phyloP scores from a whole-genome alignment of 768 basidiomycete genomes.

The Daedalea quercina region DNA sequence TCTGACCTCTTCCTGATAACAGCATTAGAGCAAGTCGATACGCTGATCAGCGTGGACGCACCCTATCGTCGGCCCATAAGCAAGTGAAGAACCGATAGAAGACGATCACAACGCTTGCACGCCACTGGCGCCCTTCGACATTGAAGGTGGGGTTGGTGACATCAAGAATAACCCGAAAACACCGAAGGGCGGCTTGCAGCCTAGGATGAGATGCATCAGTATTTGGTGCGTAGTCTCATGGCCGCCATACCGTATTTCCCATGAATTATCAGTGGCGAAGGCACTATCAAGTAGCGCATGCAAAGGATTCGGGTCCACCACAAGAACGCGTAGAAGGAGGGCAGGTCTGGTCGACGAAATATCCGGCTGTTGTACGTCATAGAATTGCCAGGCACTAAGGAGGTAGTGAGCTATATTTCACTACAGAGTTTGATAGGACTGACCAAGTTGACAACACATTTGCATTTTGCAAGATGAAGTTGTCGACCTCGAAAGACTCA shows the following conservation, averaged over 20 bases:
- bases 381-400: constrained; percentile 61
- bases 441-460: constrained; percentile 54
- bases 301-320: constrained; percentile 60
- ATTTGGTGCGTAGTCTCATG: not conserved
- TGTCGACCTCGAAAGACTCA: constrained; percentile 64
- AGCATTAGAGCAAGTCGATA: not conserved
- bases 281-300: constrained; percentile 38
- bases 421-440: constrained; percentile 10
- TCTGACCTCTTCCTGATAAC: constrained; percentile 60
- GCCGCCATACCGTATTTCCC: constrained; percentile 43
- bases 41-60: constrained; percentile 21
- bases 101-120: constrained; percentile 49
- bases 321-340: constrained; percentile 51
- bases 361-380: constrained; percentile 52
- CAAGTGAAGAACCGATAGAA: constrained; percentile 55
- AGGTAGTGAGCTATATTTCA: not conserved
- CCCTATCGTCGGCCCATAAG: constrained; percentile 59
- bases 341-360: constrained; percentile 46
- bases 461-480: constrained; percentile 63
- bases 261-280: constrained; percentile 30
- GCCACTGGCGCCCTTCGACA: constrained; percentile 65
- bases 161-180: constrained; percentile 64
- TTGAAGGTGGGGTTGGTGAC: constrained; percentile 54
- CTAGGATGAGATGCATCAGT: constrained; percentile 25
- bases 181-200: constrained; percentile 41